These are phyloP conservation scores for Micractinium sp. DNA, from an alignment of 139 green algal species.

Conservation along the genomic window DNA sequence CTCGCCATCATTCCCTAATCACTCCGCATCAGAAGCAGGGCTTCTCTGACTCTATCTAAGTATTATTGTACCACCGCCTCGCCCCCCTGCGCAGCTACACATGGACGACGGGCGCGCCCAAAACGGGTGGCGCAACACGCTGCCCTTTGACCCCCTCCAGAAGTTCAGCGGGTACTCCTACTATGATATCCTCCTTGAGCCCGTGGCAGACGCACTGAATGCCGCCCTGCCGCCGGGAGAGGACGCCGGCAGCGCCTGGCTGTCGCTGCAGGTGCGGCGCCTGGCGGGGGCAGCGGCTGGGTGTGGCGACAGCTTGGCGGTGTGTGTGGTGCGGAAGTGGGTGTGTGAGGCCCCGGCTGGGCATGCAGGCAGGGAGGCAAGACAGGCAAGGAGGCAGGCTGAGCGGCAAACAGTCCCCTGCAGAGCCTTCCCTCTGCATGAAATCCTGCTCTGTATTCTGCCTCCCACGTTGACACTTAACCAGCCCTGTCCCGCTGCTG, in stretches of 20 bases:
- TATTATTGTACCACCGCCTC: neutral
- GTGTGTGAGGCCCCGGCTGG: no score
- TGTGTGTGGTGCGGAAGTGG: no score
- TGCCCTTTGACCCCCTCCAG: conserved; percentile 24
- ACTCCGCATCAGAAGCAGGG: no score
- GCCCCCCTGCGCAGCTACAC: neutral
- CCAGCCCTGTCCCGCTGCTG: neutral
- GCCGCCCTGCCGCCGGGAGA: neutral
- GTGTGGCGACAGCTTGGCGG: no score
- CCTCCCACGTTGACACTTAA: no score
- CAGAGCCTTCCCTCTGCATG: no score
- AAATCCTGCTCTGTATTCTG: no score
- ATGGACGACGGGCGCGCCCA: neutral
- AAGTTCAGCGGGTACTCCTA: conserved; percentile 8
- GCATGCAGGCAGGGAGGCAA: no score
- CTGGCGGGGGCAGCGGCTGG: no score
- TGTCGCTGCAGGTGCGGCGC: conserved; percentile 14
- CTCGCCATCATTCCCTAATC: no score
- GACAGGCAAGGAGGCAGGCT: no score
- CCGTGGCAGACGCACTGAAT: conserved; percentile 8
- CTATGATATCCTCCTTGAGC: neutral
- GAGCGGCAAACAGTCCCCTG: no score
- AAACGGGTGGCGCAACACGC: conserved; percentile 39
- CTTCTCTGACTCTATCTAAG: neutral
- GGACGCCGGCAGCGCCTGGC: conserved; percentile 8